Base-by-base conservation (phyloP, 441 rosid species). In the Gossypium aridum region DNA sequence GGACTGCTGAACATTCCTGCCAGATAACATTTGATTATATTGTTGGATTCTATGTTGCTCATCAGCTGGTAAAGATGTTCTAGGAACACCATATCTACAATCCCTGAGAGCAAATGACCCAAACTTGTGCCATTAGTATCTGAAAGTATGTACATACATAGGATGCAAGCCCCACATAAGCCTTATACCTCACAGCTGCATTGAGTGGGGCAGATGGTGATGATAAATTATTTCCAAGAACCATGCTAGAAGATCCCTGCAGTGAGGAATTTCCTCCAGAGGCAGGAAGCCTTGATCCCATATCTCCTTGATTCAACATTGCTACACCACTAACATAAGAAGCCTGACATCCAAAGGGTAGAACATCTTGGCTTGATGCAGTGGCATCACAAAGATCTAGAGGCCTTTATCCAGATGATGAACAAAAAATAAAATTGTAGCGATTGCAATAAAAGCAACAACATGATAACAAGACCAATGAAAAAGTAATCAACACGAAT, bases 11-110 rank as follows among this genome's bases (percentile, higher is more conserved):
- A 88, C 69, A 67, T 87, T 87, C 86, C 96, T 88, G 72, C 83
- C 81, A 3, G 98, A 76, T 70, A 88, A 56, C 86, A 91, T 82
- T 77, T 88, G 98, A 85, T 86, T 89, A 79, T 79, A 83, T 56
- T 87, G 97, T 72, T 87, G 98, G 82, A 85, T 79, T 76, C 94
- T 83, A 64, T 91, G 97, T 75, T 91, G 98, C 83, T 97, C 98
- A 71, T 95, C 94, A 80, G 75, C 87, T 26, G 90, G 93, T 72
- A 89, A 81, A 81, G 97, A 78, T 63, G 93, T 78, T 82, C 91
- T 88, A 51, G 94, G 88, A 83, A 86, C 90, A 84, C 69, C 85
- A 77, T 82, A 92, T 85, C 96, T 91, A 78, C 92, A 84, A 83
- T 92, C 98, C 93, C 97, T 92, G 80, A 71, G 74, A 70, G 73